Conservation (phyloP, 1,139 yeast genomes). For the Tardiomyces blankii region DNA sequence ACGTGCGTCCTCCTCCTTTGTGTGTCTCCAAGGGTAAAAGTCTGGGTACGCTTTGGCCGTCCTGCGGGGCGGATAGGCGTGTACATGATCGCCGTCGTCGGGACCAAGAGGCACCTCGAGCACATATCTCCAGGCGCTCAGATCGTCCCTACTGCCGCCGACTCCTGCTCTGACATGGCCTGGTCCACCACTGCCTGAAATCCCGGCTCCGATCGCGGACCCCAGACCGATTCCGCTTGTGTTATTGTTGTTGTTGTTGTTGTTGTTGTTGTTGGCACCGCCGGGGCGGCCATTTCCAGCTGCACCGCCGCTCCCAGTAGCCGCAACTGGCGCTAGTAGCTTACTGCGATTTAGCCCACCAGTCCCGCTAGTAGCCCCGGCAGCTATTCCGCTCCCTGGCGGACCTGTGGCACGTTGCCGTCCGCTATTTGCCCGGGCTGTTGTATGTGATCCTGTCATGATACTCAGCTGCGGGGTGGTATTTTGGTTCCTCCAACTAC, state of each 20-base stretch:
- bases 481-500: no score
- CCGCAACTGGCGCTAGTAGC: neutral
- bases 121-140: neutral
- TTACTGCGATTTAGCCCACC: neutral
- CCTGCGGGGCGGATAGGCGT: neutral
- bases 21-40: constrained; percentile 63
- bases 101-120: neutral
- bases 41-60: constrained; percentile 44
- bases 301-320: no score
- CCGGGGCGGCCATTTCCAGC: no score
- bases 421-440: neutral
- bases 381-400: neutral
- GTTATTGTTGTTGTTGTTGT: no score
- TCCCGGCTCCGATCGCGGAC: no score
- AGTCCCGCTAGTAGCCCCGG: neutral
- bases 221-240: no score
- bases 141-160: neutral
- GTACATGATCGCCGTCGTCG: neutral
- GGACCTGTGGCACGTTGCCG: neutral
- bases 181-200: no score
- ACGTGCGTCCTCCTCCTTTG: constrained; percentile 41
- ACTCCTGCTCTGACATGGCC: no score
- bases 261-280: no score
- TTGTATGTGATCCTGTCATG: neutral
- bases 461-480: no score